Base-by-base conservation (phyloP, 1,284 basidiomycete species). In the Microbotryum violaceum region DNA sequence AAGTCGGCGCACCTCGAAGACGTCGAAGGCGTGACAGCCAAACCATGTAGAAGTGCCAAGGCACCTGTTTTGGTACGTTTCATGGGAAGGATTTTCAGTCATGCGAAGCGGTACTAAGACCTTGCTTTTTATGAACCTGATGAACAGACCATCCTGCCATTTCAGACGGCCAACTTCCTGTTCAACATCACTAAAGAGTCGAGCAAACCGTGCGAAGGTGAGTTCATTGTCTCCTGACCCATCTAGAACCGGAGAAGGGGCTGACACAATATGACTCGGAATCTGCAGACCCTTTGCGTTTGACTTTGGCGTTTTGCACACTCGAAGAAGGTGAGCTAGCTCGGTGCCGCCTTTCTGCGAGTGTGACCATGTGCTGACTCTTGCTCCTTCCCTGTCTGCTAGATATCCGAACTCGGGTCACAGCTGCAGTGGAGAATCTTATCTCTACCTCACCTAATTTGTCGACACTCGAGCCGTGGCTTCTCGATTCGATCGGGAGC, bases 281-380 rank as follows among this genome's bases (percentile, higher is more conserved):
- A 42, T 42, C 4, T 16, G 12, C 79, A 54, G 85, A 86, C 52
- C 78, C 85, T 0, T 74, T 89, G 25, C 77, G 77, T 33, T 76
- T 91, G 31, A 75, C 79, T 25, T 82, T 91, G 57, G 79, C 77
- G 55, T 91, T 88, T 74, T 82, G 86, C 29, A 82, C 85, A 75
- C 75, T 89, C 42, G 82, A 82, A 20, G 86, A 89, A 80, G 88
- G 88, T 88, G 12, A 21, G 63, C 42, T 52, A 4, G 18, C 33
- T 44, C 9, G 31, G 31, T 31, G 31, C 31, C 31, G 31, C 31
- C 7, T 31, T 9, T 10, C 8, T 31, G 8, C 31, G 31, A 31
- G 7, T 25, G 61, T 53, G 57, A 44, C 14, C 57, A 54, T 10
- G 12, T 45, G 33, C 25, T 48, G 20, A 58, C 56, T 33, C 57